phyloP scores from a whole-genome alignment of 257 asterid species.

The Petunia axillaris region DNA sequence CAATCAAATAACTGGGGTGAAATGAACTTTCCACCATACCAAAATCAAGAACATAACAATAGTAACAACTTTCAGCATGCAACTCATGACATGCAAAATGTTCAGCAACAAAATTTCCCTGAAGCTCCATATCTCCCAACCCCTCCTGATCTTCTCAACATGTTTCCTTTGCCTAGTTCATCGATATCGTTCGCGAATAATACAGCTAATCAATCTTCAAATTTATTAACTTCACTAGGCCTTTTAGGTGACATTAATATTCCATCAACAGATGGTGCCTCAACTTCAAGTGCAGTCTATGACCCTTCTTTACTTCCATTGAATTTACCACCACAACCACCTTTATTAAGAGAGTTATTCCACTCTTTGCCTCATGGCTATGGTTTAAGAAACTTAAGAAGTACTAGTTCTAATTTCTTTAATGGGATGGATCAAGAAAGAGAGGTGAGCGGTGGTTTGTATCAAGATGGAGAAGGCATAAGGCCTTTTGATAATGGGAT shows the following conservation, averaged over 20 bases:
- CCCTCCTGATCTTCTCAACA: slow-evolving; percentile 65
- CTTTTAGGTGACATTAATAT: slow-evolving; percentile 55
- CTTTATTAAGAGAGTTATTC: slow-evolving; percentile 71
- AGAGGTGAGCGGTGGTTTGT: slow-evolving; percentile 47
- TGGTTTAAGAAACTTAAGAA: slow-evolving; percentile 42
- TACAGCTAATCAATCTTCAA: slow-evolving; percentile 29
- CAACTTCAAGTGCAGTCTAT: slow-evolving; percentile 45
- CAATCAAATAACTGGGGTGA: slow-evolving; percentile 55
- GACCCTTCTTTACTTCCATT: slow-evolving; percentile 79
- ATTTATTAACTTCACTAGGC: slow-evolving; percentile 67
- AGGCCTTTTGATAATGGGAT: slow-evolving; percentile 56
- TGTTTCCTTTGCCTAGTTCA: slow-evolving; percentile 63
- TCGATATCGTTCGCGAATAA: too few species aligned
- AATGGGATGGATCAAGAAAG: slow-evolving; percentile 58
- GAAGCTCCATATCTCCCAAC: slow-evolving; percentile 44
- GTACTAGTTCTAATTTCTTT: slow-evolving; percentile 47
- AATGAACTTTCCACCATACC: slow-evolving; percentile 37
- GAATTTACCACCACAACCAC: slow-evolving; percentile 81
- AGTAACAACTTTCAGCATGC: slow-evolving; percentile 30
- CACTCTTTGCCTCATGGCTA: slow-evolving; percentile 67
- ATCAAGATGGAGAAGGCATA: slow-evolving; percentile 53
- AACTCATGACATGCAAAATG: slow-evolving; percentile 32
- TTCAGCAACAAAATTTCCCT: slow-evolving; percentile 37
- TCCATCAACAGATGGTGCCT: slow-evolving; percentile 31
- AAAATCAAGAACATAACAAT: slow-evolving; percentile 32